These are phyloP conservation scores for Pseudomonodictys pantanalensis DNA, from an alignment of 495 filamentous ascomycete species.

Conservation along the genomic window DNA sequence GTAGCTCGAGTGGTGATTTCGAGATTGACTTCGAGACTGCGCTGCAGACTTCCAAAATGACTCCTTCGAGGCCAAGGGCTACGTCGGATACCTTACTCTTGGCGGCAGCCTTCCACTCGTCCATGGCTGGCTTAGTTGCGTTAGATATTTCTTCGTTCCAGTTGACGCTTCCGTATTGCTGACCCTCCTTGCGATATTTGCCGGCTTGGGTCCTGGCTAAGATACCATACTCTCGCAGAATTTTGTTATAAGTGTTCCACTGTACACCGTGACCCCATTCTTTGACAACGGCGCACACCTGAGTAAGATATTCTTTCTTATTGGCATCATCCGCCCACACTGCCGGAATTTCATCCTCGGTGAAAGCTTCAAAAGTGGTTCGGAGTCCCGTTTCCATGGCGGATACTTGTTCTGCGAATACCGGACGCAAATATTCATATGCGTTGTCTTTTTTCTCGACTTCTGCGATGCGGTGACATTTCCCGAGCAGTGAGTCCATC, in stretches of 20 bases:
- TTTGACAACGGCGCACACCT: neutral
- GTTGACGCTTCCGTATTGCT: neutral
- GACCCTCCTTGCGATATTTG: neutral
- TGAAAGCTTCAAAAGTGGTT: too few relatives aligned
- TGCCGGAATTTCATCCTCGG: too few relatives aligned
- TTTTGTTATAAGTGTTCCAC: constrained; percentile 19
- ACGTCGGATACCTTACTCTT: neutral
- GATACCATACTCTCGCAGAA: constrained; percentile 10
- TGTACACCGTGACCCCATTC: neutral
- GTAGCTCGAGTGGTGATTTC: neutral
- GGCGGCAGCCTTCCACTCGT: neutral
- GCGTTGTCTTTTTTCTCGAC: too few relatives aligned
- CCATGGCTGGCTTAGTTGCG: neutral
- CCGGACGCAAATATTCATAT: too few relatives aligned
- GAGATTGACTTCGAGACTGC: neutral
- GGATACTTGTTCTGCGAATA: too few relatives aligned
- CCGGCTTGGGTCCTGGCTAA: neutral
- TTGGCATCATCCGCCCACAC: too few relatives aligned
- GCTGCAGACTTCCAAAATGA: neutral
- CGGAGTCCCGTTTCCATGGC: too few relatives aligned
- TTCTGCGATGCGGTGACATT: too few relatives aligned
- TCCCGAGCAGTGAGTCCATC: too few relatives aligned
- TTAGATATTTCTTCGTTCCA: constrained; percentile 8
- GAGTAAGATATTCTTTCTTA: neutral
- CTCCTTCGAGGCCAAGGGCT: neutral